Evolutionary conservation across 176 grass and related monocot species (phyloP), one percentile per base, ranked within the genome.

Genomic region (Hordeum vulgare): DNA sequence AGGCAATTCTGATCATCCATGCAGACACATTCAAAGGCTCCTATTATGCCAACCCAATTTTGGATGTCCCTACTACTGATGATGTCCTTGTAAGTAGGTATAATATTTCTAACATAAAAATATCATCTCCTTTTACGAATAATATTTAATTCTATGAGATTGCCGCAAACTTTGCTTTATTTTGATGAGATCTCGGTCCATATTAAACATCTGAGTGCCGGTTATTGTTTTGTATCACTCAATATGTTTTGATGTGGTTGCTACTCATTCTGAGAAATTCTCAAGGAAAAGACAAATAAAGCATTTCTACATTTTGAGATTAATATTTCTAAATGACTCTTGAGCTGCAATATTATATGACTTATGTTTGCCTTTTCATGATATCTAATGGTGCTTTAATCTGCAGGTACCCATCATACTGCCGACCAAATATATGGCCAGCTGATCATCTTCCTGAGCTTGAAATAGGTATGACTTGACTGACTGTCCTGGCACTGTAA

Each of bases 21-120:
- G 82, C 87, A 98, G 96, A 98, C 87, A 85, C 89, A 62, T 95
- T 90, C 67, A 98, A 98, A 88, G 96, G 96, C 60, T 98, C 96
- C 69, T 98, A 90, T 71, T 98, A 98, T 73, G 96, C 96, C 6
- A 98, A 98, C 83, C 96, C 96, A 31, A 88, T 95, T 90, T 45
- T 94, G 70, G 92, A 98, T 78, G 80, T 64, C 40, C 92, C 96
- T 80, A 93, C 92, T 9, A 88, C 75, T 88, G 89, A 98, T 76
- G 58, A 78, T 35, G 85, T 58, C 37, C 89, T 86, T 85, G 53
- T 95, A 62, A 75, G 73, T 47, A 85, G 92, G 96, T 98, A 93
- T n/a, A 20, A 9, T 57, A 13, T 76, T 76, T 76, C 27, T 35
- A 11, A 26, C 79, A 70, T 69, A 5, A 59, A 60, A 70, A 10